Percentiles rank a stretch among this genome's conserved stretches.
Evolutionary conservation across 257 asterid genomes (phyloP).

Genomic region (Solanum piurae): DNA sequence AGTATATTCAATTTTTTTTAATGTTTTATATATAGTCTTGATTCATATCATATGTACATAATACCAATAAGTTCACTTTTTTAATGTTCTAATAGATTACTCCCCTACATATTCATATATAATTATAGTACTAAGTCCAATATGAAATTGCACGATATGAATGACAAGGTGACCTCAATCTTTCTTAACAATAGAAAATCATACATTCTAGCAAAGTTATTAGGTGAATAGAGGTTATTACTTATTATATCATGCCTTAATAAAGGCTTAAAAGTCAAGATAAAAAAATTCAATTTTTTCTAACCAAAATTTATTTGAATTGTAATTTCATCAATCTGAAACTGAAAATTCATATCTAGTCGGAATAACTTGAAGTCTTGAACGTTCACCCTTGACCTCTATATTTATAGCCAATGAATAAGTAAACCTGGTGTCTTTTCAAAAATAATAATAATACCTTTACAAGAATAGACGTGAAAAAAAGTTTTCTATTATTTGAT

Average conservation of each 20-base stretch:
- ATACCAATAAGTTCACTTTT: background rate
- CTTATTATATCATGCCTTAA: fast-evolving
- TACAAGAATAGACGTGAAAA: too few relatives aligned
- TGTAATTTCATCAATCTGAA: background rate
- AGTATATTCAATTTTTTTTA: background rate
- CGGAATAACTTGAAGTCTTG: too few relatives aligned
- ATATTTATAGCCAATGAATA: background rate
- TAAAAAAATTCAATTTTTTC: too few relatives aligned
- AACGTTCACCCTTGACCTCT: background rate
- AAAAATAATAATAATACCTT: too few relatives aligned
- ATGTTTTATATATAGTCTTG: background rate
- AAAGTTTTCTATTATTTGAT: background rate
- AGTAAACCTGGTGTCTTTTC: too few relatives aligned
- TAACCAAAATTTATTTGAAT: too few relatives aligned
- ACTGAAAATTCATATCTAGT: too few relatives aligned
- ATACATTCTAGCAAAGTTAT: background rate
- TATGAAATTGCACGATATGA: too few relatives aligned
- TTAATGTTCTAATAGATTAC: background rate
- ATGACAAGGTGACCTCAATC: background rate
- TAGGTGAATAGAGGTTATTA: too few relatives aligned
- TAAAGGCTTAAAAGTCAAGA: too few relatives aligned
- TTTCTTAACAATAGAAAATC: too few relatives aligned
- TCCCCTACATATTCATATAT: background rate
- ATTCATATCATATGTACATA: background rate
- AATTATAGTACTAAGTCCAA: background rate